Conservation (phyloP, 345 rosid genomes). For the Theobroma cacao region DNA sequence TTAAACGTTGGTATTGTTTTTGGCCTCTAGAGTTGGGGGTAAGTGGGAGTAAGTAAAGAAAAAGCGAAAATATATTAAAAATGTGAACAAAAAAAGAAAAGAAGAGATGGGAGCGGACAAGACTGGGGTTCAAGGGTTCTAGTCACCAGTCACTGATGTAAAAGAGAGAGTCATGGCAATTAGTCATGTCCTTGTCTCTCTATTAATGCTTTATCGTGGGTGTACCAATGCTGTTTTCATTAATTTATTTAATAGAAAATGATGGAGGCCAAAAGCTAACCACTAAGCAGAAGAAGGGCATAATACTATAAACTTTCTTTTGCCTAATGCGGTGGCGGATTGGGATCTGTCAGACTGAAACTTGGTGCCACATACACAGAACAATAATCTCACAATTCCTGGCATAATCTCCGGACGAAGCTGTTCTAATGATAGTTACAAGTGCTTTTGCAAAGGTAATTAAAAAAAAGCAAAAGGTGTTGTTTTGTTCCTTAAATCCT, state of each 20-base stretch:
- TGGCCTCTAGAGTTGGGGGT: constrained; percentile 14
- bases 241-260: background rate
- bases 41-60: constrained; percentile 12
- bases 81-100: background rate
- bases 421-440: background rate
- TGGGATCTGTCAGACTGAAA: background rate
- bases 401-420: constrained; percentile 23
- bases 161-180: constrained; percentile 2
- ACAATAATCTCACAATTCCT: constrained; percentile 12
- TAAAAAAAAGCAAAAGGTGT: constrained; percentile 1
- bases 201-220: constrained; percentile 4
- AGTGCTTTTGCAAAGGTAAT: constrained; percentile 6
- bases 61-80: background rate
- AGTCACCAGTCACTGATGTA: background rate
- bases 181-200: constrained; percentile 20
- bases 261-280: background rate
- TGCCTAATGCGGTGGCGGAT: background rate
- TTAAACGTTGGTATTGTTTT: background rate
- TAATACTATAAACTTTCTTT: background rate
- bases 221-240: background rate
- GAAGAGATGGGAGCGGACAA: background rate
- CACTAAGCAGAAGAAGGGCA: background rate
- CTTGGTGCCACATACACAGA: background rate
- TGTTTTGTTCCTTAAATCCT: background rate
- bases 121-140: background rate